A percentile compares a stretch with the other conserved stretches of the same genome.
Evolutionary conservation across 129 eudicot species (phyloP).

Genomic region (Scalesia atractyloides): DNA sequence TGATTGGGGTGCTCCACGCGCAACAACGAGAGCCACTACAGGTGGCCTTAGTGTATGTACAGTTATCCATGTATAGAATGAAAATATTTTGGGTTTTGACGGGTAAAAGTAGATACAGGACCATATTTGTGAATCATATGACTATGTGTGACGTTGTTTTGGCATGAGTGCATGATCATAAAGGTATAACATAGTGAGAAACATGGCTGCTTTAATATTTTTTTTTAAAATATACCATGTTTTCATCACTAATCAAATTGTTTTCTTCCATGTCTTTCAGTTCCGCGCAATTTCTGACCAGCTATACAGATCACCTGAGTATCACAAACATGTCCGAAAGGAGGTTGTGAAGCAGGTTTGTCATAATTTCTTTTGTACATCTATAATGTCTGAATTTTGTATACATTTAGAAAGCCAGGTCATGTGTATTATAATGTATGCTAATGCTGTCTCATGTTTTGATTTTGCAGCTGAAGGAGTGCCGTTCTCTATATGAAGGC

Average conservation of each 20-base stretch:
- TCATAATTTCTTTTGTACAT: conserved; percentile 2
- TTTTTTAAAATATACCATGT: not conserved
- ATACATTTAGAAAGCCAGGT: conserved; percentile 19
- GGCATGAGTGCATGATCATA: no score
- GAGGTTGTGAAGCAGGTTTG: conserved; percentile 88
- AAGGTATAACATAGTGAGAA: no score
- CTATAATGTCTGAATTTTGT: no score
- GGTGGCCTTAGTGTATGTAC: no score
- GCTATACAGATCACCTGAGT: conserved; percentile 63
- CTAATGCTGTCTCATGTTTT: conserved; percentile 30
- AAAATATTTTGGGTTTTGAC: no score
- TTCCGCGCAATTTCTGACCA: conserved; percentile 89
- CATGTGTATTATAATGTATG: not conserved
- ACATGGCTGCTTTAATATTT: no score
- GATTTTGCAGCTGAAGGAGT: conserved; percentile 62
- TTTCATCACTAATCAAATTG: not conserved
- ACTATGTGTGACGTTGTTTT: no score
- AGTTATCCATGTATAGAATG: no score
- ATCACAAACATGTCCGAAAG: conserved; percentile 85
- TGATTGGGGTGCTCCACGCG: no score
- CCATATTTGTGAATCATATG: no score
- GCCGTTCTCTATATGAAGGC: conserved; percentile 61
- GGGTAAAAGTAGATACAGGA: no score
- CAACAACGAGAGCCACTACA: no score
- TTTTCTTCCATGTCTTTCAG: conserved; percentile 39